A percentile compares a stretch with the other conserved stretches of the same genome.
These are phyloP conservation scores for Butyriboletus loyo DNA, from an alignment of 768 basidiomycete species.

Conservation along the genomic window DNA sequence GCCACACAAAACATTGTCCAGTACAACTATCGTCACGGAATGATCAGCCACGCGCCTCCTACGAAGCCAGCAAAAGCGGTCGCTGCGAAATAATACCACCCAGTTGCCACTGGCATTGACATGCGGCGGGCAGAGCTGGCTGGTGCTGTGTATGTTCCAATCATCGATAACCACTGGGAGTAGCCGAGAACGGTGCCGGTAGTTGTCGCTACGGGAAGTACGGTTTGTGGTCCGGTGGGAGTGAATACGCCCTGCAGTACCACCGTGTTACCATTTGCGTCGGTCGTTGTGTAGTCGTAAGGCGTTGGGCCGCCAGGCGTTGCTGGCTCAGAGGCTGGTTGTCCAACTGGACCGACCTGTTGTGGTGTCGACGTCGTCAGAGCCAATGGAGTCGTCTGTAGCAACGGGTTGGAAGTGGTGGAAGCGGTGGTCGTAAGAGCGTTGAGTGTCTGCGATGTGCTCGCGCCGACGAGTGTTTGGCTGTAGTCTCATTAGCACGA, in stretches of 20 bases:
- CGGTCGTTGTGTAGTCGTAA: slow-evolving; percentile 47
- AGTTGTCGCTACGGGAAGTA: slow-evolving; percentile 24
- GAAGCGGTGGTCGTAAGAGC: slow-evolving; percentile 1
- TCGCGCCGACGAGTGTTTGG: slow-evolving; percentile 14
- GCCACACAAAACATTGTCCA: slow-evolving; percentile 7
- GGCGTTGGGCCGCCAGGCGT: slow-evolving; percentile 48
- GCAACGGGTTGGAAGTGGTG: slow-evolving; percentile 18
- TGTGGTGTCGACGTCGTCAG: slow-evolving; percentile 20
- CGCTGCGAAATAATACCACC: slow-evolving; percentile 28
- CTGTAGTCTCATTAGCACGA: slow-evolving; percentile 12
- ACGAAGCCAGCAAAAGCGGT: slow-evolving; percentile 23
- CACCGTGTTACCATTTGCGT: slow-evolving; percentile 29
- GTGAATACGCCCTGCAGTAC: slow-evolving; percentile 27
- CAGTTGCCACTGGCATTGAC: slow-evolving; percentile 17
- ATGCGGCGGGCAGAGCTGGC: slow-evolving; percentile 25
- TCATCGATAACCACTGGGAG: slow-evolving; percentile 28
- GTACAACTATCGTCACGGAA: slow-evolving; percentile 16
- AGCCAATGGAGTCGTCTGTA: slow-evolving; percentile 17
- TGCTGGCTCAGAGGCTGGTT: slow-evolving; percentile 40
- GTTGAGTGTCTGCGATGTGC: not conserved
- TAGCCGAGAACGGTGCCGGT: slow-evolving; percentile 29
- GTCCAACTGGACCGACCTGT: slow-evolving; percentile 45
- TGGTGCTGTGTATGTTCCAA: slow-evolving; percentile 31
- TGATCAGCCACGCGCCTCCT: slow-evolving; percentile 33
- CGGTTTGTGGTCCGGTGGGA: slow-evolving; percentile 30